Base-by-base conservation (phyloP, 768 basidiomycete species). In the Mycena chlorophos region DNA sequence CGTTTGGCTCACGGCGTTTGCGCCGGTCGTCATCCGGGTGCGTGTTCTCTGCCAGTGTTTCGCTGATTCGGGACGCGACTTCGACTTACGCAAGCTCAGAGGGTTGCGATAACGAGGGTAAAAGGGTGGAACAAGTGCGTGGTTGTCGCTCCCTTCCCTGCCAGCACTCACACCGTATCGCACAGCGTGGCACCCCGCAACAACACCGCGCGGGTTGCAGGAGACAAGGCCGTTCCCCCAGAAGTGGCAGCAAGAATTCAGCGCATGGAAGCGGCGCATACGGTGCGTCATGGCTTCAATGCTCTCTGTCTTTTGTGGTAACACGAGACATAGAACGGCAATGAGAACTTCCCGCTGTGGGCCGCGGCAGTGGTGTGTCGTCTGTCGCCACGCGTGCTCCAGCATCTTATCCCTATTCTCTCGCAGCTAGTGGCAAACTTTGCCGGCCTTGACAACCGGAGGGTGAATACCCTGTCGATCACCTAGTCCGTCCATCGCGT, bases 221-320 rank as follows among this genome's bases (percentile, higher is more conserved):
- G 43, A 16, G 56, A 57, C 46, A 55, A 49, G 3, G 31, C 13
- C 5, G 1, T 61, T 2, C 54, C 56, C 2, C 39, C 50, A n/a
- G 56, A 49, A 2, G 28, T 58, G 25, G 60, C 56, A 13, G 60
- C 60, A 3, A 55, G 60, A 4, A 58, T 61, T 37, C 29, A 51
- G 56, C 52, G 60, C 16, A 57, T 61, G 60, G 60, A 61, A 5
- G 60, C 56, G 2, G 60, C 60, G n/a, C 60, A 61, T 37, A 40
- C 52, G 2, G 60, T 61, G n/a, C 38, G 56, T 37, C n/a, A n/a
- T n/a, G n/a, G n/a, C n/a, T n/a, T n/a, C n/a, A n/a, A n/a, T 34
- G 31, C 13, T 5, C 20, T 22, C 22, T 42, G 22, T 27, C 25
- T 39, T 25, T 27, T 2, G 17, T 47, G 14, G 23, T 5, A 29